Percentiles rank a stretch among this genome's conserved stretches.
Conservation (phyloP, 192 early-diverging fungal species). For the Coemansia aciculifera region DNA sequence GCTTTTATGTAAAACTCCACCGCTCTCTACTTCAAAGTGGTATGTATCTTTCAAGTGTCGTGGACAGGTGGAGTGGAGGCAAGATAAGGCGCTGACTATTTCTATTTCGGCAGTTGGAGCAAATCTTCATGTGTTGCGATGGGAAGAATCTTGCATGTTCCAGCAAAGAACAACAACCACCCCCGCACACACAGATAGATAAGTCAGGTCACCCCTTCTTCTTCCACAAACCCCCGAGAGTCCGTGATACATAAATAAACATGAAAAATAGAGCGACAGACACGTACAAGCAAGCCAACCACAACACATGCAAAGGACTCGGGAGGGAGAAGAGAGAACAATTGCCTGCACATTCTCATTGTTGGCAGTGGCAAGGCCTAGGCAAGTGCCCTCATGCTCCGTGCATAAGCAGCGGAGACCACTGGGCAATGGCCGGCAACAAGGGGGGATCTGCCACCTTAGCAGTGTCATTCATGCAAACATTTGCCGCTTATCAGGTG, state of each 20-base stretch:
- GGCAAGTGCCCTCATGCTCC: neutral
- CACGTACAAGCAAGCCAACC: neutral
- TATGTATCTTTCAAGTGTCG: neutral
- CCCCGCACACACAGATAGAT: neutral
- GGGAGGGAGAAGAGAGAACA: neutral
- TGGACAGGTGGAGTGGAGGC: neutral
- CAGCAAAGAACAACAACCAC: no score
- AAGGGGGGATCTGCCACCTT: slow-evolving; percentile 1
- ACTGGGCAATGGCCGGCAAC: no score
- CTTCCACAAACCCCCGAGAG: neutral
- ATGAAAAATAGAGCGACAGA: slow-evolving; percentile 1
- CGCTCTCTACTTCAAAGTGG: neutral
- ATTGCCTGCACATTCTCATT: neutral
- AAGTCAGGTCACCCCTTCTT: neutral
- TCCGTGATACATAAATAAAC: neutral
- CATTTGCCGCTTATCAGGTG: neutral
- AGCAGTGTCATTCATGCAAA: neutral
- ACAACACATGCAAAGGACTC: neutral
- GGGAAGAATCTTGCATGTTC: neutral
- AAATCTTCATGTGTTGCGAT: slow-evolving; percentile 3
- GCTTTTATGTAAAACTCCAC: neutral
- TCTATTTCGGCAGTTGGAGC: neutral
- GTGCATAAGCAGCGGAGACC: neutral
- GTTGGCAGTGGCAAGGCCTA: neutral
- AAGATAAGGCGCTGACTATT: neutral